A percentile compares a stretch with the other conserved stretches of the same genome.
phyloP scores from a whole-genome alignment of 106 monocot genomes.

The Vanilla planifolia region DNA sequence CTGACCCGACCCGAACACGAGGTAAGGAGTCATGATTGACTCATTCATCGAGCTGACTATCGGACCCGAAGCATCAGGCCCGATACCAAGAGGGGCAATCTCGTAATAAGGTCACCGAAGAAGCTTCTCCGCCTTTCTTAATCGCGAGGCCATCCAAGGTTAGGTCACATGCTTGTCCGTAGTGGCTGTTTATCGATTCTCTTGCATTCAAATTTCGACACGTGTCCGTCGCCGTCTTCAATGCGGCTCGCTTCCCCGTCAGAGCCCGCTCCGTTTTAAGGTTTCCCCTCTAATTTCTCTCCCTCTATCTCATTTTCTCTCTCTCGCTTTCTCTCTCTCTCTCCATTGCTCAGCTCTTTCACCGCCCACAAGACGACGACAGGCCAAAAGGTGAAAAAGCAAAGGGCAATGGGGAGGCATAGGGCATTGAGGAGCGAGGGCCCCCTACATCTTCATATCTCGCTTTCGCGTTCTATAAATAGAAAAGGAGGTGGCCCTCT shows the following conservation, averaged over 20 bases:
- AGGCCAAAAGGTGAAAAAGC: slow-evolving; percentile 8
- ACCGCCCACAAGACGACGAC: slow-evolving; percentile 8
- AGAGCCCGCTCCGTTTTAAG: slow-evolving; percentile 4
- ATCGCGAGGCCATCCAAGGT: not conserved
- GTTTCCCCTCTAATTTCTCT: not conserved
- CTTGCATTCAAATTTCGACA: not conserved
- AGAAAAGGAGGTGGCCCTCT: slow-evolving; percentile 4
- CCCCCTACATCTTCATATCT: slow-evolving; percentile 4
- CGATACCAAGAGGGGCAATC: not conserved
- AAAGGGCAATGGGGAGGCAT: slow-evolving; percentile 1
- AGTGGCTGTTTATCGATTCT: not conserved
- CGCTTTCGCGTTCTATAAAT: slow-evolving; percentile 7
- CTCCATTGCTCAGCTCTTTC: not conserved
- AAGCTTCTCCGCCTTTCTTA: slow-evolving; percentile 2
- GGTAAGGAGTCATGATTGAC: too few relatives aligned
- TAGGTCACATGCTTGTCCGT: not conserved
- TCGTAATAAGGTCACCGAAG: not conserved
- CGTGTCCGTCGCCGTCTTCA: not conserved
- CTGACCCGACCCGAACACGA: too few relatives aligned
- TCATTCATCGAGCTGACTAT: too few relatives aligned
- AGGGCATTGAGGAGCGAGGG: not conserved
- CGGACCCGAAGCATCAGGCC: not conserved
- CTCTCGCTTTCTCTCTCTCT: not conserved
- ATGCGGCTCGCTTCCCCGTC: not conserved
- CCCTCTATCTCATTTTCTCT: not conserved